Evolutionary conservation across 805 yeast genomes (phyloP), one percentile per base, ranked within the genome.

Genomic region (Candida sphagnicola): DNA sequence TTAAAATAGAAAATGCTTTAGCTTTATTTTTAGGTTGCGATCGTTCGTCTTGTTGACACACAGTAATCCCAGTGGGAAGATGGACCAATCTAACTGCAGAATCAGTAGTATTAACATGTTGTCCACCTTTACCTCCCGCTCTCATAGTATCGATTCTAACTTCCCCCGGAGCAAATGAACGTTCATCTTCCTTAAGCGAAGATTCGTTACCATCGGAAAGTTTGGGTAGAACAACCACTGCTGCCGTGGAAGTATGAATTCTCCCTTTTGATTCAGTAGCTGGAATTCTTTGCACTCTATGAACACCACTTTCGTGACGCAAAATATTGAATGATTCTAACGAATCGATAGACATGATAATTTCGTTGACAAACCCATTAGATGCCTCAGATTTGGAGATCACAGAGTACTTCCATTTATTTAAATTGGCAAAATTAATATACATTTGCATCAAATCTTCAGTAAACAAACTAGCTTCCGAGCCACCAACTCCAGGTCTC

Each of bases 81-180:
- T 93, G 99, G 1, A 91, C 88, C 18, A 93, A 65, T 50, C 99
- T 73, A 11, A 93, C 98, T 0, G 99, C 99, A 1, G 96, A 88
- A 56, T 91, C 98, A 0, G 98, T 93, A 11, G 96, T 91, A 56
- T 91, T 91, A 26, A 91, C 99, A 56, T 91, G 98, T 65, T 91
- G 99, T 0, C 99, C 99, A 40, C 99, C 99, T 46, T 93, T 84
- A 3, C 99, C 99, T 40, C 95, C 80, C 1, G 98, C 87, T 49
- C 99, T 73, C 96, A 91, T 93, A n/a, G 93, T 89, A 57, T 93
- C 99, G 3, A 93, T 80, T 40, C 96, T 74, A 16, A 93, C 80
- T 51, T 93, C 99, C 2, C 85, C 95, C 0, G 90, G 86, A 14
- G 78, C 79, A 59, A 93, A 88, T 40, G 77, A 76, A 30, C 91